These are phyloP conservation scores for Orbilia oligospora DNA, from an alignment of 2,329 filamentous ascomycete genomes.

Conservation along the genomic window DNA sequence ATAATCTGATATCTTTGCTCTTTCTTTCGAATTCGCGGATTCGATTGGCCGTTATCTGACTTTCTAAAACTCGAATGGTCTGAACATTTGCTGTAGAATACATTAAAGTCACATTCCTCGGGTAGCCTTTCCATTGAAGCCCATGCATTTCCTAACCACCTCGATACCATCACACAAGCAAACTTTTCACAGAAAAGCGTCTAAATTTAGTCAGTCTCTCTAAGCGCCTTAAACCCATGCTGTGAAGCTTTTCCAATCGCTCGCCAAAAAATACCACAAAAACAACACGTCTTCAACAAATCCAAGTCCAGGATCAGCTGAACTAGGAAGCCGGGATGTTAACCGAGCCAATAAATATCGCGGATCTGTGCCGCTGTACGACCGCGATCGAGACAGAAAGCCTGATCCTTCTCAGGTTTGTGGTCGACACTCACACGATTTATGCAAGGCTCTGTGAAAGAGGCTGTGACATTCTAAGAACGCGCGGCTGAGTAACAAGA, in stretches of 20 bases:
- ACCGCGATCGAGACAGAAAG: conserved; percentile 2
- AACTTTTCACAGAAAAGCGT: conserved; percentile 1
- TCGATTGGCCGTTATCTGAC: not conserved
- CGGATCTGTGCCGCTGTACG: conserved; percentile 31
- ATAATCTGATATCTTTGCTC: not conserved
- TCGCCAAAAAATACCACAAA: conserved; percentile 40
- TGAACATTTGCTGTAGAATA: not conserved
- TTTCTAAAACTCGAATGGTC: conserved; percentile 14
- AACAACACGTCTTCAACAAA: conserved; percentile 31
- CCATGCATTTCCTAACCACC: not conserved
- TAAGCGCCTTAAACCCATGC: conserved; percentile 28
- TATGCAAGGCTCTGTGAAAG: conserved; percentile 44
- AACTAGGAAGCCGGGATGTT: not conserved
- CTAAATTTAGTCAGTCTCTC: conserved; percentile 36
- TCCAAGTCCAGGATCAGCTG: conserved; percentile 1
- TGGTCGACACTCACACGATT: not conserved
- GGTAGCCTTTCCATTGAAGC: not conserved
- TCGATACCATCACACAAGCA: not conserved
- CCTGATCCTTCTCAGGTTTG: conserved; percentile 24
- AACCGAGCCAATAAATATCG: conserved; percentile 51
- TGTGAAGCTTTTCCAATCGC: conserved; percentile 9
- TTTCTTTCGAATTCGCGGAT: not conserved
- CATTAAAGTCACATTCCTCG: not conserved
- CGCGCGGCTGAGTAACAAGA: conserved; percentile 2
- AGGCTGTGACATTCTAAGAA: conserved; percentile 5